A percentile compares a stretch with the other conserved stretches of the same genome.
Conservation (phyloP, 495 filamentous ascomycete species). For the Neurospora cerealis region DNA sequence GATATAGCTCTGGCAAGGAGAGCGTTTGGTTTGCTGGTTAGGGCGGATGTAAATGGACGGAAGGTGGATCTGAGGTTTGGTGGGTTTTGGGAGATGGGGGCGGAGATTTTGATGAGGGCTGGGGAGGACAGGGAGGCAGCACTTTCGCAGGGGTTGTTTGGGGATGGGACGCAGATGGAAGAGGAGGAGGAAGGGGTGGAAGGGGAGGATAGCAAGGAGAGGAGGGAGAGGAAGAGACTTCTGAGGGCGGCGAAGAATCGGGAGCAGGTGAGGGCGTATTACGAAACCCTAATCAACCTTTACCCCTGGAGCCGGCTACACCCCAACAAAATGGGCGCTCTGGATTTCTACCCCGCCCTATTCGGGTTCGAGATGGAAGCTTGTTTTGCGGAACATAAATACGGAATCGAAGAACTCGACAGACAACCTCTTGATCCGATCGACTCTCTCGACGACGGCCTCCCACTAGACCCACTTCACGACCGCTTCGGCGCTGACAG, state of each 20-base stretch:
- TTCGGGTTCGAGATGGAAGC: constrained; percentile 32
- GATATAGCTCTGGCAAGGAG: constrained; percentile 28
- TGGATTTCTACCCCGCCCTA: constrained; percentile 33
- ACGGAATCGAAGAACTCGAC: neutral
- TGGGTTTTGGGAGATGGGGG: constrained; percentile 31
- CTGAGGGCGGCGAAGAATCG: constrained; percentile 9
- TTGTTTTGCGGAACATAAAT: constrained; percentile 18
- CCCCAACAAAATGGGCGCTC: constrained; percentile 14
- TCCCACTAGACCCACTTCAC: too few relatives aligned
- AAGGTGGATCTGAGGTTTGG: constrained; percentile 27
- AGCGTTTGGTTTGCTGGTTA: constrained; percentile 29
- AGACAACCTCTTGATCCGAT: neutral
- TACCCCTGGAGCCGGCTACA: constrained; percentile 18
- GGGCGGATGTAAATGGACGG: constrained; percentile 15
- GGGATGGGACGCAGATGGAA: too few relatives aligned
- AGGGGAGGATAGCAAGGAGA: neutral
- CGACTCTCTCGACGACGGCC: neutral
- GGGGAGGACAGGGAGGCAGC: constrained; percentile 12
- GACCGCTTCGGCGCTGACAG: too few relatives aligned
- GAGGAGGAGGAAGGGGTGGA: constrained; percentile 11
- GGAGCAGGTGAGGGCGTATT: constrained; percentile 19
- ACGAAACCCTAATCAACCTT: constrained; percentile 27
- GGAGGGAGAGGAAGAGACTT: neutral
- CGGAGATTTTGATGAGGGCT: constrained; percentile 32
- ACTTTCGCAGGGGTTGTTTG: too few relatives aligned